Percentiles rank a stretch among this genome's conserved stretches.
Evolutionary conservation across 2,329 filamentous ascomycete species (phyloP).

Genomic region (Arachnomyces sp.): DNA sequence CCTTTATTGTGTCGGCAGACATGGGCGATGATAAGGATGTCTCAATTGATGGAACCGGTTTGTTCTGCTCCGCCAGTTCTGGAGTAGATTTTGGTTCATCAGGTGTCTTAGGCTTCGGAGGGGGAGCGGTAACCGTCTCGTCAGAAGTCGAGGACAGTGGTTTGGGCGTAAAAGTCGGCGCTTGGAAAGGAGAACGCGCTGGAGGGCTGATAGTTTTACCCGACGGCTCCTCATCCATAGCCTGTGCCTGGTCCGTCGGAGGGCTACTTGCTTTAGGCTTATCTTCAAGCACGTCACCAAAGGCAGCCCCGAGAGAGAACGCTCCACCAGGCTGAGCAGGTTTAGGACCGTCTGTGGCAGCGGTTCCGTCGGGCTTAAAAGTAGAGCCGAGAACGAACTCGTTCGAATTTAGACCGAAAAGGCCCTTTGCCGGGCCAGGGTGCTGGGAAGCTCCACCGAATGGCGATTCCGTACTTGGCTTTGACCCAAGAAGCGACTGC

Average conservation of each 20-base stretch:
- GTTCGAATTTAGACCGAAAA: conserved; percentile 22
- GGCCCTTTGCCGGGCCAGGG: conserved; percentile 19
- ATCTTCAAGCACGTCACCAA: conserved; percentile 33
- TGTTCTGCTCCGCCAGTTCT: conserved; percentile 19
- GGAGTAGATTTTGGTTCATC: not conserved
- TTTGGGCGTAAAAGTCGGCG: conserved; percentile 5
- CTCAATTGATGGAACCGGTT: conserved; percentile 24
- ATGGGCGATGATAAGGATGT: too few species aligned
- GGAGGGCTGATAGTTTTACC: conserved; percentile 10
- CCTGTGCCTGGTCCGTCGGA: conserved; percentile 19
- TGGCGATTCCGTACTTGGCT: not conserved
- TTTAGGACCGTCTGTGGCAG: conserved; percentile 33
- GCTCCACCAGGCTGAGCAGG: conserved; percentile 26
- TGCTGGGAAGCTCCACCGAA: conserved; percentile 15
- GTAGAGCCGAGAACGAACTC: conserved; percentile 38
- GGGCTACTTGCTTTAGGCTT: conserved; percentile 11
- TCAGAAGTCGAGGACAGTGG: not conserved
- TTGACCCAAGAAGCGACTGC: not conserved
- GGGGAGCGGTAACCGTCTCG: not conserved
- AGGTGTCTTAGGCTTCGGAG: not conserved
- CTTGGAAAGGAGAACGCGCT: conserved; percentile 6
- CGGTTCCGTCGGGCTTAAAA: conserved; percentile 37
- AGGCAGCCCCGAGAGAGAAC: conserved; percentile 32
- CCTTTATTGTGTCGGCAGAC: too few species aligned
- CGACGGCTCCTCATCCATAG: conserved; percentile 16